phyloP scores from a whole-genome alignment of 2,329 filamentous ascomycete species.

The Diplodia corticola region DNA sequence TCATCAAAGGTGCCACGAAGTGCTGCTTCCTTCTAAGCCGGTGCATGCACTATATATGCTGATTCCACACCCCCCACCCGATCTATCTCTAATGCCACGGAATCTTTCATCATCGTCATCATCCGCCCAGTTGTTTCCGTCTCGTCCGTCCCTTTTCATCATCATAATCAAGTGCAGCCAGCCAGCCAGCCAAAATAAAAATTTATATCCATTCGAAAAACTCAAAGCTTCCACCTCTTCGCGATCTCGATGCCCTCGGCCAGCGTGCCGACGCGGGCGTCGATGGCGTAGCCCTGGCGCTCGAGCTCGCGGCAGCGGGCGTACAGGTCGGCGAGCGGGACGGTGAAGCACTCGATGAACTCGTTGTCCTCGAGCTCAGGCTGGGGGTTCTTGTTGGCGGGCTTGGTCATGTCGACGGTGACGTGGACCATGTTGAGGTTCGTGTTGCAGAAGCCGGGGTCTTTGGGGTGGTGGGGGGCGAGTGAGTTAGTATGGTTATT shows the following conservation, averaged over 20 bases:
- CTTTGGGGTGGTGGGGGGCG: slow-evolving; percentile 29
- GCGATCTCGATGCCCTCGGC: slow-evolving; percentile 77
- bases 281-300: slow-evolving; percentile 71
- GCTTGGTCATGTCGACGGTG: slow-evolving; percentile 66
- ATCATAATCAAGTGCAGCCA: too few species aligned
- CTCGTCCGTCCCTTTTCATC: too few species aligned
- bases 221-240: slow-evolving; percentile 49
- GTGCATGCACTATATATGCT: background rate
- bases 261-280: slow-evolving; percentile 74
- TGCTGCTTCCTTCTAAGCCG: too few species aligned
- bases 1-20: background rate
- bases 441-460: slow-evolving; percentile 46
- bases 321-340: slow-evolving; percentile 65
- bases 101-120: too few species aligned
- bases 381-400: slow-evolving; percentile 65
- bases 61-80: too few species aligned
- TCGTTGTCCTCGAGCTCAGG: slow-evolving; percentile 75
- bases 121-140: too few species aligned
- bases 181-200: too few species aligned
- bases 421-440: slow-evolving; percentile 68
- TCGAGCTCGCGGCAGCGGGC: slow-evolving; percentile 67
- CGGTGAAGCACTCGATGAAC: slow-evolving; percentile 77
- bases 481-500: too few species aligned
- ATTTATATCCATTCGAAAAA: too few species aligned
- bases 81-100: background rate